Evolutionary conservation across 306 rosid species (phyloP).

Genomic region (Crotalaria pallida): DNA sequence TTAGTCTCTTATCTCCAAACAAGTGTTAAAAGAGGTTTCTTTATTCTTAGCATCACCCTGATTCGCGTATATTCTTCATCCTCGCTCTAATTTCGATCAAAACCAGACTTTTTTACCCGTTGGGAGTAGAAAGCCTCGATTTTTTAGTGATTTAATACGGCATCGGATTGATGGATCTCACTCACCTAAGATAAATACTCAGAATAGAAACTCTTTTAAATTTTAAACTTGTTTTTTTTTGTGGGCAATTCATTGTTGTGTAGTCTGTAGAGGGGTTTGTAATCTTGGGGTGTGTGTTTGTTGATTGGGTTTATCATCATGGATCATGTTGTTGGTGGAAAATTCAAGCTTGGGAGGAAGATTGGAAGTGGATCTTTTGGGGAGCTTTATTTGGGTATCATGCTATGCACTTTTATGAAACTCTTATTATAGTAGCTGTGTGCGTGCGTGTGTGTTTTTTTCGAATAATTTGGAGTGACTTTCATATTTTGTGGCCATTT

Average conservation of each 20-base stretch:
- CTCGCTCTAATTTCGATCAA: neutral
- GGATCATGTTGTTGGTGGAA: conserved; percentile 91
- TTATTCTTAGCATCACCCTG: neutral
- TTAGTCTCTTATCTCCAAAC: no score
- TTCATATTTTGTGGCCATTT: neutral
- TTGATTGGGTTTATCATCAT: conserved; percentile 53
- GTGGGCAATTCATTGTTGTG: conserved; percentile 16
- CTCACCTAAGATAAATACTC: conserved; percentile 43
- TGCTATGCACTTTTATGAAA: conserved; percentile 36
- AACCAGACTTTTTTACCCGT: neutral
- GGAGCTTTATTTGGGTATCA: conserved; percentile 91
- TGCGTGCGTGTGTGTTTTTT: neutral
- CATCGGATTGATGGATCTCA: no score
- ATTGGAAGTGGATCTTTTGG: conserved; percentile 98
- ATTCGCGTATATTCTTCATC: conserved; percentile 6
- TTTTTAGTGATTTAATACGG: neutral
- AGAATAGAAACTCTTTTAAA: neutral
- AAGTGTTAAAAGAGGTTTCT: no score
- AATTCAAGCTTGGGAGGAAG: conserved; percentile 93
- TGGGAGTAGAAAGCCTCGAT: conserved; percentile 6
- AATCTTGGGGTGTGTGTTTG: conserved; percentile 17
- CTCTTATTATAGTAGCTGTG: neutral
- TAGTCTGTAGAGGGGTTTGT: conserved; percentile 23
- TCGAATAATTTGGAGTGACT: neutral
- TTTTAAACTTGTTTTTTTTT: neutral